Evolutionary conservation across 1,139 yeast genomes (phyloP).

Genomic region (Zygosaccharomyces sapae): DNA sequence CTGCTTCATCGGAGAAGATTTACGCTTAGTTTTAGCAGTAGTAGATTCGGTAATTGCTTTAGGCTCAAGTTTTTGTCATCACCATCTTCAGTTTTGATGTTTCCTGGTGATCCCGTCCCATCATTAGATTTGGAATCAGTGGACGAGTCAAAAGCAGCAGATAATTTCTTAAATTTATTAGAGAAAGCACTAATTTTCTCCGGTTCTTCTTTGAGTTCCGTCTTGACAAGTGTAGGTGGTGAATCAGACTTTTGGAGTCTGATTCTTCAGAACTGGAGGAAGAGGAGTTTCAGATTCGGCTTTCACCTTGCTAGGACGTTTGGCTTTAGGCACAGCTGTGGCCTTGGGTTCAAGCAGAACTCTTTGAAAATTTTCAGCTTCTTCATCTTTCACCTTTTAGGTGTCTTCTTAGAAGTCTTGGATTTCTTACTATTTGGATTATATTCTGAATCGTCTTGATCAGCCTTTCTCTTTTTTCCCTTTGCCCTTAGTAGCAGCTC

Average conservation of each 20-base stretch:
- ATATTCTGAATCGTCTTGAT: constrained; percentile 32
- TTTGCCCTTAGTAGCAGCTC: constrained; percentile 27
- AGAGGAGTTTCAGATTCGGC: constrained; percentile 20
- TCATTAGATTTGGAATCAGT: constrained; percentile 6
- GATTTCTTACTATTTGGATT: constrained; percentile 33
- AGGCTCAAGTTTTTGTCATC: not conserved
- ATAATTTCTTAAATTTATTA: constrained; percentile 31
- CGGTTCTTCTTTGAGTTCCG: constrained; percentile 18
- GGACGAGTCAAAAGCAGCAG: constrained; percentile 28
- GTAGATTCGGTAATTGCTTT: constrained; percentile 15
- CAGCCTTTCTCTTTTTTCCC: constrained; percentile 33
- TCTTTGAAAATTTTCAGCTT: constrained; percentile 28
- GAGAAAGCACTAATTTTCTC: constrained; percentile 32
- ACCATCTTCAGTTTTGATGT: not conserved
- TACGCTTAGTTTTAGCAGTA: constrained; percentile 20
- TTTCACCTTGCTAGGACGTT: constrained; percentile 27
- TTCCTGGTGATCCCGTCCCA: not conserved
- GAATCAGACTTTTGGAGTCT: constrained; percentile 5
- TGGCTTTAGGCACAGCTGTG: constrained; percentile 19
- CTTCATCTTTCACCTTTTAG: constrained; percentile 27
- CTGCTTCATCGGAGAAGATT: constrained; percentile 8
- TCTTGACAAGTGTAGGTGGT: constrained; percentile 21
- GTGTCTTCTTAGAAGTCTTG: constrained; percentile 21
- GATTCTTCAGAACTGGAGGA: constrained; percentile 6
- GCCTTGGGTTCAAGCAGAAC: constrained; percentile 31